Evolutionary conservation across 257 asterid species (phyloP).

Genomic region (Salvia rosmarinus): DNA sequence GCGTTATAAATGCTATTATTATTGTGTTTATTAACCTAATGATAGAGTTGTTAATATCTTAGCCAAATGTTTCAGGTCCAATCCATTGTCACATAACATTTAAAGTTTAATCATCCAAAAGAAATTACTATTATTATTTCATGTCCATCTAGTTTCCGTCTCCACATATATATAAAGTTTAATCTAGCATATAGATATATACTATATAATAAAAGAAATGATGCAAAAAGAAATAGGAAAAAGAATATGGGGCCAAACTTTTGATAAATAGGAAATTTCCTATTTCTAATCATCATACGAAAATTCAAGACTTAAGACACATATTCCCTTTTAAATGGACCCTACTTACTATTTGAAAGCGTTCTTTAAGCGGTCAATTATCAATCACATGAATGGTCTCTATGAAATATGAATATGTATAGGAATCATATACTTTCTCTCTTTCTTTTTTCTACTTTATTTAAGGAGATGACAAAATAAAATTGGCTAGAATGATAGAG

Average conservation of each 20-base stretch:
- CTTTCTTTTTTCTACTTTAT: no score
- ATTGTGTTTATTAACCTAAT: no score
- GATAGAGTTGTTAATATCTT: no score
- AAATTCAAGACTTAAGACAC: neutral
- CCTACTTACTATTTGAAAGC: conserved; percentile 17
- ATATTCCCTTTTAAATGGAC: conserved; percentile 22
- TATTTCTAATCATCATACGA: conserved; percentile 7
- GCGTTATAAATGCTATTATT: no score
- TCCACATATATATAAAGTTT: no score
- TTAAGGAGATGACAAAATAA: no score
- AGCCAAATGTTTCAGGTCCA: no score
- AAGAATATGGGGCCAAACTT: conserved; percentile 4
- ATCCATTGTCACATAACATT: no score
- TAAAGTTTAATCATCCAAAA: no score
- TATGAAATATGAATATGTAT: conserved; percentile 4
- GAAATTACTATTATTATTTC: no score
- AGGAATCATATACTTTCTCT: conserved; percentile 26
- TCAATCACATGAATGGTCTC: conserved; percentile 35
- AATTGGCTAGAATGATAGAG: neutral
- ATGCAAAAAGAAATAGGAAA: neutral
- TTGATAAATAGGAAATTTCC: conserved; percentile 21
- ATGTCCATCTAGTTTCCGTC: no score
- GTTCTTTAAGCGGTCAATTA: conserved; percentile 27
- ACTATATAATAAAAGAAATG: conserved; percentile 12
- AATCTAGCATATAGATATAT: no score